Evolutionary conservation across 1,139 yeast species (phyloP).

Genomic region (Geotrichum carabidarum): DNA sequence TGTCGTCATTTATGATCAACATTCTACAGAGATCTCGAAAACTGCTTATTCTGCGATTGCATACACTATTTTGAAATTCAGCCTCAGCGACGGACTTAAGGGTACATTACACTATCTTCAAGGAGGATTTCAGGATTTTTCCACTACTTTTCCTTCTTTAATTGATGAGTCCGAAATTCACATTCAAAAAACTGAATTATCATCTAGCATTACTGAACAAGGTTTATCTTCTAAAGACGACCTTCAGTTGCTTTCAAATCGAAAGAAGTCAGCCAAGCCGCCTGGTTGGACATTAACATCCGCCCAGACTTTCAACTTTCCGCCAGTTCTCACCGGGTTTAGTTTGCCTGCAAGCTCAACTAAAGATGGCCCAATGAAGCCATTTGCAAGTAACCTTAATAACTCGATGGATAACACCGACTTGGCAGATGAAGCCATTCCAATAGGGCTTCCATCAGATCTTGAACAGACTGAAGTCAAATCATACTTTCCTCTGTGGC

Average conservation of each 20-base stretch:
- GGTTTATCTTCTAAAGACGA: too few species aligned
- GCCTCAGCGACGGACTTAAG: slow-evolving; percentile 32
- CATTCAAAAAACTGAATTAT: background rate
- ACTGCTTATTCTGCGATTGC: slow-evolving; percentile 31
- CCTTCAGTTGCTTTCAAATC: too few species aligned
- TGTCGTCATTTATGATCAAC: slow-evolving; percentile 52
- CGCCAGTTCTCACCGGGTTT: slow-evolving; percentile 30
- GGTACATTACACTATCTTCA: slow-evolving; percentile 28
- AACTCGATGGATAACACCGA: slow-evolving; percentile 20
- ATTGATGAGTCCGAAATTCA: slow-evolving; percentile 21
- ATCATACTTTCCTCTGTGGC: slow-evolving; percentile 36
- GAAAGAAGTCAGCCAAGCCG: too few species aligned
- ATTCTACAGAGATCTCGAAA: slow-evolving; percentile 36
- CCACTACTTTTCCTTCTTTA: slow-evolving; percentile 27
- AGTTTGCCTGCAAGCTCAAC: slow-evolving; percentile 23
- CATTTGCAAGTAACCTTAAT: slow-evolving; percentile 16
- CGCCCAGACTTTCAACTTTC: background rate
- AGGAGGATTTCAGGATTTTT: slow-evolving; percentile 39
- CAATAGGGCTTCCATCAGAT: slow-evolving; percentile 20
- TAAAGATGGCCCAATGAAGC: slow-evolving; percentile 9
- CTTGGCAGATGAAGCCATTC: slow-evolving; percentile 10
- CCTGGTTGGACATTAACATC: too few species aligned
- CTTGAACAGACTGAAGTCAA: slow-evolving; percentile 10
- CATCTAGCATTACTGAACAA: too few species aligned
- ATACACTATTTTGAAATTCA: slow-evolving; percentile 47